These are phyloP conservation scores for Polygonum maritimum DNA, from an alignment of 148 eudicot species.

Conservation along the genomic window DNA sequence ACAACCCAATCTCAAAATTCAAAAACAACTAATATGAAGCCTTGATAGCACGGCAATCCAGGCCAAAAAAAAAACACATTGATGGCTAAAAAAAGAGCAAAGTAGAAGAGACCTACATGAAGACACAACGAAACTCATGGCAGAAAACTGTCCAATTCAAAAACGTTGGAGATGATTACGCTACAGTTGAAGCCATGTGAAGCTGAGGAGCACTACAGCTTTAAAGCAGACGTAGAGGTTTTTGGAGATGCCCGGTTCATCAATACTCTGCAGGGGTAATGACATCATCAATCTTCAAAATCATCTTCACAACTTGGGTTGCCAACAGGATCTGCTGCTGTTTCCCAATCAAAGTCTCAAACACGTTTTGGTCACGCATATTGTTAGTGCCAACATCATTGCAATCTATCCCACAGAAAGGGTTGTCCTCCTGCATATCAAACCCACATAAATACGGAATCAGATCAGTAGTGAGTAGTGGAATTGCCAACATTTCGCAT, in stretches of 20 bases:
- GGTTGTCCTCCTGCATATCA: conserved; percentile 48
- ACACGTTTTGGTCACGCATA: conserved; percentile 91
- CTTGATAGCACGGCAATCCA: background rate
- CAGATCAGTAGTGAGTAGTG: background rate
- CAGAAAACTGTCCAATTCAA: background rate
- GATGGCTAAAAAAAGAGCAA: background rate
- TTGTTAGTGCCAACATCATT: conserved; percentile 81
- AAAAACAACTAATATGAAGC: background rate
- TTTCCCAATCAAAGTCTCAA: conserved; percentile 90
- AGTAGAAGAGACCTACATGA: background rate
- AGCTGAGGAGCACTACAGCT: background rate
- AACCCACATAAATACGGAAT: background rate
- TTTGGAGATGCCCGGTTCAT: conserved; percentile 3
- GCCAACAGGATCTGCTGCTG: conserved; percentile 89
- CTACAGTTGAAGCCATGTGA: background rate
- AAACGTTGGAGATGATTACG: background rate
- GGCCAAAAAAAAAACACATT: background rate
- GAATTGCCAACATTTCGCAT: background rate
- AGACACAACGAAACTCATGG: background rate
- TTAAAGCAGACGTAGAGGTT: background rate
- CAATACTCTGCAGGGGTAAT: conserved; percentile 73
- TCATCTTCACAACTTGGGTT: conserved; percentile 98
- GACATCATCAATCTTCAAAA: conserved; percentile 91
- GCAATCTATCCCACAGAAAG: conserved; percentile 87
- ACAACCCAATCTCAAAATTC: background rate